phyloP scores from a whole-genome alignment of 1,139 yeast genomes.

The Zygosaccharomyces sapae region DNA sequence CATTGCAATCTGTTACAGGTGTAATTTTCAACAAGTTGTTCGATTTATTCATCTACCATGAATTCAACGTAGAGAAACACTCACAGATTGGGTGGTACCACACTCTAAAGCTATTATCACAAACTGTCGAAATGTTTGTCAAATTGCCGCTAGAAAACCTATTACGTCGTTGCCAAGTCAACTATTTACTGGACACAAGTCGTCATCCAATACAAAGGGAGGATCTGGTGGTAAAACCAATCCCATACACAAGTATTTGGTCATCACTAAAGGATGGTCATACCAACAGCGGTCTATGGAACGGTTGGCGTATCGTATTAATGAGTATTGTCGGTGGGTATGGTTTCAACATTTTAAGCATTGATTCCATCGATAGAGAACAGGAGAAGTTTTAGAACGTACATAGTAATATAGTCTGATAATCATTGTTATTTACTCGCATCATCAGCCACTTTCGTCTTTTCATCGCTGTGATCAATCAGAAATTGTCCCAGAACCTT shows the following conservation, averaged over 20 bases:
- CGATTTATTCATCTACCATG: constrained; percentile 64
- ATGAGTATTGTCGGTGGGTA: constrained; percentile 77
- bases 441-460: too few relatives aligned
- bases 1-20: constrained; percentile 51
- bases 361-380: constrained; percentile 44
- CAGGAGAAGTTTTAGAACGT: constrained; percentile 36
- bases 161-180: constrained; percentile 75
- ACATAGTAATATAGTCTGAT: too few relatives aligned
- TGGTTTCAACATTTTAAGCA: constrained; percentile 66
- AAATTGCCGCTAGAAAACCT: constrained; percentile 85
- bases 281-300: constrained; percentile 48
- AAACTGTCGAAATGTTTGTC: constrained; percentile 63
- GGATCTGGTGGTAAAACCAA: constrained; percentile 52
- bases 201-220: constrained; percentile 34
- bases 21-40: constrained; percentile 60
- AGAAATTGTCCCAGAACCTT: constrained; percentile 67
- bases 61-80: constrained; percentile 65
- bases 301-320: constrained; percentile 90
- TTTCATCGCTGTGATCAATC: constrained; percentile 43
- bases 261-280: constrained; percentile 45
- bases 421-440: constrained; percentile 16
- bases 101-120: constrained; percentile 48
- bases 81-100: constrained; percentile 62
- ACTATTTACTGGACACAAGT: constrained; percentile 44
- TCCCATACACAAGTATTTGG: constrained; percentile 50